These are phyloP conservation scores for Teratosphaeria zuluensis DNA, from an alignment of 2,329 filamentous ascomycete species.

Conservation along the genomic window DNA sequence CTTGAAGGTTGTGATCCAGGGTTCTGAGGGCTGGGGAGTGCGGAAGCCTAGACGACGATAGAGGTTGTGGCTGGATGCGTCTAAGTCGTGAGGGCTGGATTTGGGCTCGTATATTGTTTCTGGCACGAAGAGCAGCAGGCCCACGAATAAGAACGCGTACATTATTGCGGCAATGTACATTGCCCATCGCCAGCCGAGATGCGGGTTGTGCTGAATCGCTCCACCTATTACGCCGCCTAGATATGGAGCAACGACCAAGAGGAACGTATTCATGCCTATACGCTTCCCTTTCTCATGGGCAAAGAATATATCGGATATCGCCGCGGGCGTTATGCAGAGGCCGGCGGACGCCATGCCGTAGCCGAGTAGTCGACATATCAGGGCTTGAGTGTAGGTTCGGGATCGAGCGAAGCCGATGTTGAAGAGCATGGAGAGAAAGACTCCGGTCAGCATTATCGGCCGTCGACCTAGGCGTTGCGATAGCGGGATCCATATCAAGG, in stretches of 20 bases:
- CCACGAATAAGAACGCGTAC: background rate
- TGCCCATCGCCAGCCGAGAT: background rate
- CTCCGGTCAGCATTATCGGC: background rate
- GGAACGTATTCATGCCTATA: background rate
- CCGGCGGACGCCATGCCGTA: background rate
- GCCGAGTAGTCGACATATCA: background rate
- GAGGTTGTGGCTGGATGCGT: background rate
- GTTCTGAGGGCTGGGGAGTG: background rate
- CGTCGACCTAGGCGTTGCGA: background rate
- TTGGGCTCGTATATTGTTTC: background rate
- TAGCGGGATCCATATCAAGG: background rate
- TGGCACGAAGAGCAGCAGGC: background rate
- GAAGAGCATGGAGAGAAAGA: background rate
- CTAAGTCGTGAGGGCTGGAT: background rate
- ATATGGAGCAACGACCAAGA: background rate
- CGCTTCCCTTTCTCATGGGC: background rate
- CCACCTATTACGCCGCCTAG: background rate
- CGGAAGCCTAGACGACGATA: background rate
- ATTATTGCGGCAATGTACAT: background rate
- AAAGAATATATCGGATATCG: background rate
- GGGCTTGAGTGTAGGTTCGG: background rate
- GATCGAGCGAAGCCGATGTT: background rate
- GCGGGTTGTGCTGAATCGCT: background rate
- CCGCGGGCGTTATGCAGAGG: background rate
- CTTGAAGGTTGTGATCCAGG: background rate